These are phyloP conservation scores for Kodamaea laetipori DNA, from an alignment of 805 yeast species.

Conservation along the genomic window DNA sequence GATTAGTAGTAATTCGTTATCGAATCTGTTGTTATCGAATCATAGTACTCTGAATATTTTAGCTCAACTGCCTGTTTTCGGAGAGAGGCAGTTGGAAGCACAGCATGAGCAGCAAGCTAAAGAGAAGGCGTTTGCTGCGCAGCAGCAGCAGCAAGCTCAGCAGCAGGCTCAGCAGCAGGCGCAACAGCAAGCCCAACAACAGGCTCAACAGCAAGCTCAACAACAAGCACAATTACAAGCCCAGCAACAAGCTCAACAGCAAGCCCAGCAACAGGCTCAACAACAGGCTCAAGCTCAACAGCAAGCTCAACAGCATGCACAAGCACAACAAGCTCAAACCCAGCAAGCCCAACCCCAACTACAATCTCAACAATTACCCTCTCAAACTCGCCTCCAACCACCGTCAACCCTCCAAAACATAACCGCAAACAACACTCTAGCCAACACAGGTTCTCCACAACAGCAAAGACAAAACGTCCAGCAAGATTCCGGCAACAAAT, in stretches of 20 bases:
- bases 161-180: constrained; percentile 13
- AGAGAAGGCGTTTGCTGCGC: constrained; percentile 16
- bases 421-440: constrained; percentile 19
- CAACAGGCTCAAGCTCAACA: constrained; percentile 16
- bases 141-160: constrained; percentile 10
- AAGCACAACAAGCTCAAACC: constrained; percentile 13
- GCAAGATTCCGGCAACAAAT: constrained; percentile 12
- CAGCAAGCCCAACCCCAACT: constrained; percentile 18
- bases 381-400: constrained; percentile 12
- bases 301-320: constrained; percentile 18
- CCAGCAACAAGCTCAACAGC: constrained; percentile 14
- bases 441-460: constrained; percentile 11
- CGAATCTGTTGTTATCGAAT: constrained; percentile 24
- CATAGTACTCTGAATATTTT: constrained; percentile 16
- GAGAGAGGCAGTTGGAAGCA: constrained; percentile 15
- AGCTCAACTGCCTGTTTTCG: constrained; percentile 12
- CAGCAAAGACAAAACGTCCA: constrained; percentile 12
- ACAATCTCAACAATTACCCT: constrained; percentile 16
- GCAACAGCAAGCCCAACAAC: constrained; percentile 18
- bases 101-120: constrained; percentile 18
- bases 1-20: constrained; percentile 29
- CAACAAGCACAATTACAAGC: constrained; percentile 12
- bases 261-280: constrained; percentile 16
- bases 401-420: constrained; percentile 7
- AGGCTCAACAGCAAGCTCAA: constrained; percentile 14